Conservation (phyloP, 2,329 filamentous ascomycete genomes). For the Cordyceps fumosorosea region DNA sequence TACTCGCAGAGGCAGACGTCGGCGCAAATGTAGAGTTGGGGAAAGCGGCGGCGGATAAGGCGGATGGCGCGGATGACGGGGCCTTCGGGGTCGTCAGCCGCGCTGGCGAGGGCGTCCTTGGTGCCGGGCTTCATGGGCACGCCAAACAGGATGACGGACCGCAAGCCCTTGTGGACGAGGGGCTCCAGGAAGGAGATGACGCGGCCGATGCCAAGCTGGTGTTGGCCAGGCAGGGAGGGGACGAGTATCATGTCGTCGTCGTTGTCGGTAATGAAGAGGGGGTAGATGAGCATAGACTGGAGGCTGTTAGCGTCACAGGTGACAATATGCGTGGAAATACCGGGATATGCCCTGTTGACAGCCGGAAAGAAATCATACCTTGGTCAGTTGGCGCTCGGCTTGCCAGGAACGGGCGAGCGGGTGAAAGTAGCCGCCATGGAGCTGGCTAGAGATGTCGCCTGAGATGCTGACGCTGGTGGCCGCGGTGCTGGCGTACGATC, state of each 20-base stretch:
- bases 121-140: constrained; percentile 74
- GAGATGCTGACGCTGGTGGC: constrained; percentile 64
- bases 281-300: constrained; percentile 97
- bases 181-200: constrained; percentile 78
- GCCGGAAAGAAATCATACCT: constrained; percentile 46
- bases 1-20: constrained; percentile 99
- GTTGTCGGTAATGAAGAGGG: constrained; percentile 90
- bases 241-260: constrained; percentile 89
- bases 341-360: neutral
- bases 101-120: constrained; percentile 87
- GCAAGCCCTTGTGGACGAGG: constrained; percentile 81
- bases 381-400: constrained; percentile 76
- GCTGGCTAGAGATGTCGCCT: constrained; percentile 73
- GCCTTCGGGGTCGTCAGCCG: constrained; percentile 86
- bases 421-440: constrained; percentile 78
- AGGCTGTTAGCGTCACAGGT: neutral
- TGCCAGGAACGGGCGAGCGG: constrained; percentile 76
- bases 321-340: neutral
- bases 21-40: constrained; percentile 80
- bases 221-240: constrained; percentile 83
- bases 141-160: constrained; percentile 91
- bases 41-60: constrained; percentile 76
- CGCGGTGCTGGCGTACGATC: constrained; percentile 60
- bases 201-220: constrained; percentile 81
- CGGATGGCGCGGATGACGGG: constrained; percentile 86